phyloP scores from a whole-genome alignment of 257 asterid genomes.

The Verbascum thapsus region DNA sequence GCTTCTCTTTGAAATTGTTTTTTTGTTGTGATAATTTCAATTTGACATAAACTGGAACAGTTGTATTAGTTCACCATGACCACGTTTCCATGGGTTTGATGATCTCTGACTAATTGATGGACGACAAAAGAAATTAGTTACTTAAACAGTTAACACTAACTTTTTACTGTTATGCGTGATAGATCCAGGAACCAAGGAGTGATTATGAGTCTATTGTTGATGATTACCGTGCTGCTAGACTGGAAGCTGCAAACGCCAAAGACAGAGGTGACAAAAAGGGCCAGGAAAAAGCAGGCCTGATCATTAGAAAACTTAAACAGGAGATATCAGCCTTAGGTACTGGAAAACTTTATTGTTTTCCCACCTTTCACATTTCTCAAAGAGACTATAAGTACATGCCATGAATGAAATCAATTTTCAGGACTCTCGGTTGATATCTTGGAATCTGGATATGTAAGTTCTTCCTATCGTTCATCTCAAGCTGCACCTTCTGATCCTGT shows the following conservation, averaged over 20 bases:
- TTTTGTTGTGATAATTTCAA: slow-evolving; percentile 7
- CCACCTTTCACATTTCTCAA: slow-evolving; percentile 26
- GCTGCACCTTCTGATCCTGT: slow-evolving; percentile 42
- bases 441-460: slow-evolving; percentile 66
- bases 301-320: slow-evolving; percentile 79
- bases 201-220: slow-evolving; percentile 60
- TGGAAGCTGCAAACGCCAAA: slow-evolving; percentile 82
- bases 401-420: slow-evolving; percentile 39
- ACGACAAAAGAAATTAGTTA: slow-evolving; percentile 15
- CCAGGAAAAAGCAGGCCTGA: slow-evolving; percentile 75
- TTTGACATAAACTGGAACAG: slow-evolving; percentile 1
- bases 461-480: slow-evolving; percentile 43
- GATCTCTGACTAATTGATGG: slow-evolving; percentile 17
- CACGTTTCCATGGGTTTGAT: slow-evolving; percentile 3
- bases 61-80: not conserved
- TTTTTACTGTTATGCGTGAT: slow-evolving; percentile 27
- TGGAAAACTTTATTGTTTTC: slow-evolving; percentile 31
- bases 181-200: slow-evolving; percentile 65
- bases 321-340: slow-evolving; percentile 84
- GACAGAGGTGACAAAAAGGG: slow-evolving; percentile 76
- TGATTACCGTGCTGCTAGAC: slow-evolving; percentile 83
- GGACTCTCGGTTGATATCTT: slow-evolving; percentile 72
- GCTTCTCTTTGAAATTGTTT: slow-evolving; percentile 3
- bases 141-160: slow-evolving; percentile 10
- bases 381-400: slow-evolving; percentile 28